Evolutionary conservation across 2,329 filamentous ascomycete species (phyloP), one percentile per base, ranked within the genome.

Genomic region (Colletotrichum sp.): DNA sequence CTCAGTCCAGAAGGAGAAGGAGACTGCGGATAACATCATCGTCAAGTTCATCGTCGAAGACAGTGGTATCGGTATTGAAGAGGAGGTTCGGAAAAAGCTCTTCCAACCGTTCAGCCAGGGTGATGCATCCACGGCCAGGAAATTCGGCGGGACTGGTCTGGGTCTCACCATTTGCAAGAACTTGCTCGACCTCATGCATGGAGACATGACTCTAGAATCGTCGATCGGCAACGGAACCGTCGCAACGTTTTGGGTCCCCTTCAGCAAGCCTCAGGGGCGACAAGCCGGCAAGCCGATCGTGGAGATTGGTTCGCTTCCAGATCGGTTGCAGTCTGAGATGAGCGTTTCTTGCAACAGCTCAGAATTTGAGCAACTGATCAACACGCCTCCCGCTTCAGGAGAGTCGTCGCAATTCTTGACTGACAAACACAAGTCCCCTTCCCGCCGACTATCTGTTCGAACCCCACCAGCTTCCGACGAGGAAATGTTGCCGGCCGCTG

Each of bases 81-180:
- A 96, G 64, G 93, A 95, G 72, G 93, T 96, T 7, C 90, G 92
- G 21, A 92, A 92, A 80, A 90, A 90, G 49, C 87, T 96, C 1
- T 97, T 96, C 85, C 93, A 93, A 78, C 95, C 95, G 0, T 97
- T 96, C 83, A 95, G 92, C 76, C 95, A 97, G 83, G 95, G 94
- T 6, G 95, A 96, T 81, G 92, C 94, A 2, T 96, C 94, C 5
- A 96, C 95, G 0, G 94, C 94, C 21, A 88, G 94, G 69, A 90
- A 92, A n/a, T 96, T 95, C 82, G 94, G 94, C 52, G 95, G 95
- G 1, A 96, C 94, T 2, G 95, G 94, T 2, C 85, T 96, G 1
- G 95, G 95, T 0, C 84, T 96, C 77, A 95, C 94, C 3, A 96
- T 96, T 79, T 95, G 92, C 85, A 96, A 96, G 83, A 95, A 95